Evolutionary conservation across 1,284 basidiomycete species (phyloP), one percentile per base, ranked within the genome.

Genomic region (Albatrellus sp.): DNA sequence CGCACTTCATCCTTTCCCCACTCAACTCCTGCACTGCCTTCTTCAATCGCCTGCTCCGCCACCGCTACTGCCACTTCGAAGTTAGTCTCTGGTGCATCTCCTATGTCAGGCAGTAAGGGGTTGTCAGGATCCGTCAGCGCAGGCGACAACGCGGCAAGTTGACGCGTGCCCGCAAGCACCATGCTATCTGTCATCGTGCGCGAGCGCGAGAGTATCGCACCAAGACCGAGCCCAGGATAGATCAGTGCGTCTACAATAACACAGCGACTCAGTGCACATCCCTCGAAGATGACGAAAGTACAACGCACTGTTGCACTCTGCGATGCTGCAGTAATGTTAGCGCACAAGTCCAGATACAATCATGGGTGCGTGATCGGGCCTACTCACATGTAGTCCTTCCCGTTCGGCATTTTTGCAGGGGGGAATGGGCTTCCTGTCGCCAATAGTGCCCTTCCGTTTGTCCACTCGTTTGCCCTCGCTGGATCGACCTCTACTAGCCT

Each of bases 341-440:
- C 16, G 45, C n/a, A 20, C 14, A 24, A 10, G 47, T 29, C 14
- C 10, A 30, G 19, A 16, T 33, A 36, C 13, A 2, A 31, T 24
- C 14, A 42, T 11, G 9, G 37, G n/a, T 33, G 20, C 11, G 20
- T 3, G 20, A 11, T 14, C 17, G 9, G 11, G 16, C 13, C 13
- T 28, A 60, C 74, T 57, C 50, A 81, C 79, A 69, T 59, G 54
- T 85, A 85, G 38, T 82, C 75, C 59, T 77, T 77, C 37, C 77
- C 78, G 50, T 71, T 70, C 2, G 78, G 72, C 63, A 73, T 72
- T 60, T 77, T 77, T n/a, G 77, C 80, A 11, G 77, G 77, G 5
- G 73, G 74, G 66, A 90, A 92, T 0, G 87, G 88, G 51, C 82
- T 86, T 11, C 88, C 88, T 6, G 86, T 90, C 0, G 86, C 83